phyloP scores from a whole-genome alignment of 805 yeast species.

The Geotrichum ghanense region DNA sequence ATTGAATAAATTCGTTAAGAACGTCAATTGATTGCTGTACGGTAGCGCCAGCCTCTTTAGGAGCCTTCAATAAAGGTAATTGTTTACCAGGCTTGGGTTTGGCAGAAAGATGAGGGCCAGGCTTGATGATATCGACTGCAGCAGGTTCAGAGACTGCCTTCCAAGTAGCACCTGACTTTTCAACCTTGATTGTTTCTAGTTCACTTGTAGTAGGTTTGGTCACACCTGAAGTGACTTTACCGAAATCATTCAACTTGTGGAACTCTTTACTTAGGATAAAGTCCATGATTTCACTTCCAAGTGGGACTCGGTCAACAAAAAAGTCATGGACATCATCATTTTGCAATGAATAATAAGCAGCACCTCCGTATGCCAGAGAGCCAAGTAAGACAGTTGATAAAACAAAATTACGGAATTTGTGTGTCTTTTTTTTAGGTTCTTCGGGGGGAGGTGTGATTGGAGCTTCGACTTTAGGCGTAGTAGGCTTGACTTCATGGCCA shows the following conservation, averaged over 20 bases:
- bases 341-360: slow-evolving; percentile 45
- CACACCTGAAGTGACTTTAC: neutral
- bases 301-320: slow-evolving; percentile 54
- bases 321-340: slow-evolving; percentile 50
- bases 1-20: slow-evolving; percentile 26
- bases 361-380: slow-evolving; percentile 41
- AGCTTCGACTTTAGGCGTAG: neutral
- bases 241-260: slow-evolving; percentile 17
- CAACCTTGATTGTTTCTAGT: slow-evolving; percentile 12
- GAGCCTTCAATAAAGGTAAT: slow-evolving; percentile 13
- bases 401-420: slow-evolving; percentile 23
- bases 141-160: slow-evolving; percentile 2
- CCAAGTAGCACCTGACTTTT: slow-evolving; percentile 13
- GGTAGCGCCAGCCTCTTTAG: slow-evolving; percentile 14
- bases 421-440: slow-evolving; percentile 13
- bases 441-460: neutral
- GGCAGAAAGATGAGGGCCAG: slow-evolving; percentile 5
- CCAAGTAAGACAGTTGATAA: slow-evolving; percentile 17
- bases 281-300: slow-evolving; percentile 44
- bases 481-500: neutral
- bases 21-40: slow-evolving; percentile 16
- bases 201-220: neutral
- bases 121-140: slow-evolving; percentile 5
- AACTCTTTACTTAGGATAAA: slow-evolving; percentile 33
- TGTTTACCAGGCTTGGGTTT: slow-evolving; percentile 18